Conservation (phyloP, 148 eudicot genomes). For the Oxyria digyna region DNA sequence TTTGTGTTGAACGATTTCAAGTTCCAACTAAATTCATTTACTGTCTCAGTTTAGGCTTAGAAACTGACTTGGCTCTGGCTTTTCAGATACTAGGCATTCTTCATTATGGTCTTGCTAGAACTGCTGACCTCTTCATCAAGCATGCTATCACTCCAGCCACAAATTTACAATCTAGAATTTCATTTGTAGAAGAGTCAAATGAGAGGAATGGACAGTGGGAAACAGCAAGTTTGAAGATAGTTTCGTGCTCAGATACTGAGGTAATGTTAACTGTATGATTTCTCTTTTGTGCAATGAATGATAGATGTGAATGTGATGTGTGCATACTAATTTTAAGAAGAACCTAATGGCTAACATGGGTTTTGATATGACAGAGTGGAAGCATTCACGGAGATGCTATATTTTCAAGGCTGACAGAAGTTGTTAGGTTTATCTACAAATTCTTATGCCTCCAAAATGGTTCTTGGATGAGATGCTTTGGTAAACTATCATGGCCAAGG, state of each 20-base stretch:
- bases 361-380: conserved; percentile 28
- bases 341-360: conserved; percentile 2
- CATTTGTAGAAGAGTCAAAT: conserved; percentile 35
- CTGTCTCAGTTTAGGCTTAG: not conserved
- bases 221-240: conserved; percentile 47
- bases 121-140: conserved; percentile 74
- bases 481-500: conserved; percentile 95
- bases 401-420: conserved; percentile 40
- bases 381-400: conserved; percentile 42
- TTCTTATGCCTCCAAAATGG: conserved; percentile 52
- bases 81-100: conserved; percentile 65
- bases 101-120: conserved; percentile 77
- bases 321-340: not conserved
- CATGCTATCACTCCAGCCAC: conserved; percentile 51
- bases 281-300: not conserved
- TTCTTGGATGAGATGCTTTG: conserved; percentile 76
- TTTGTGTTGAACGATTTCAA: not conserved
- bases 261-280: conserved; percentile 15
- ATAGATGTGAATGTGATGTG: not conserved
- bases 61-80: not conserved
- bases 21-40: not conserved
- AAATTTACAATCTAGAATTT: conserved; percentile 24
- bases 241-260: conserved; percentile 34
- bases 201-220: conserved; percentile 20
- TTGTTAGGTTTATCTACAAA: conserved; percentile 49